Conservation (phyloP, 306 rosid species). For the Abrus pulchellus region DNA sequence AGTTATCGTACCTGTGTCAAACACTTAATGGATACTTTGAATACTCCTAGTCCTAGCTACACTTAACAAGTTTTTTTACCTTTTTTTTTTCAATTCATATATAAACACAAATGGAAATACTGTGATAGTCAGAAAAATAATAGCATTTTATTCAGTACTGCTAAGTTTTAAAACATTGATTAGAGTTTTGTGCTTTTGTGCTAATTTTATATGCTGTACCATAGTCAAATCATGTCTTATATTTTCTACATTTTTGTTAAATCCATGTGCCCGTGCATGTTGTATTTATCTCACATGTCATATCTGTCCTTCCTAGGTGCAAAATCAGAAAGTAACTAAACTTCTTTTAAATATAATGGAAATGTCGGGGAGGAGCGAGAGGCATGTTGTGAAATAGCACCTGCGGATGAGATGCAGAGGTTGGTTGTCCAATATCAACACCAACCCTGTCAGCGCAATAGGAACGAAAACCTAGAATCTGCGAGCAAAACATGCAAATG, state of each 20-base stretch:
- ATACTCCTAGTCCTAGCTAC: background rate
- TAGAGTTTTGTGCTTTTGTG: background rate
- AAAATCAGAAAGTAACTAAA: background rate
- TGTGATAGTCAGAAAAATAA: background rate
- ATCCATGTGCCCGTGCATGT: background rate
- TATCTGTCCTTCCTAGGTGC: background rate
- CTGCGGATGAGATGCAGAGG: constrained; percentile 85
- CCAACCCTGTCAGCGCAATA: constrained; percentile 57
- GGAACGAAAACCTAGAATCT: constrained; percentile 64
- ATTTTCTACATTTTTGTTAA: background rate
- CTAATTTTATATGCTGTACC: background rate
- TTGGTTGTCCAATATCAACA: constrained; percentile 90
- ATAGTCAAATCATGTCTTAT: background rate
- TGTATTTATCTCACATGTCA: background rate
- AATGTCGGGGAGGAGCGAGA: background rate
- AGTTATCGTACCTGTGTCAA: background rate
- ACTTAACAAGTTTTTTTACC: background rate
- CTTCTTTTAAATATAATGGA: background rate
- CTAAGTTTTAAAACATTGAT: background rate
- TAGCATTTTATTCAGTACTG: background rate
- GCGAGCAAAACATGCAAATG: constrained; percentile 47
- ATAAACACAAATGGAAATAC: background rate
- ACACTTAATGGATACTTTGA: constrained; percentile 1
- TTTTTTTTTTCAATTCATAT: background rate
- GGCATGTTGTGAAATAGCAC: constrained; percentile 49